Evolutionary conservation across 1,284 basidiomycete genomes (phyloP).

Genomic region (Abortiporus biennis): DNA sequence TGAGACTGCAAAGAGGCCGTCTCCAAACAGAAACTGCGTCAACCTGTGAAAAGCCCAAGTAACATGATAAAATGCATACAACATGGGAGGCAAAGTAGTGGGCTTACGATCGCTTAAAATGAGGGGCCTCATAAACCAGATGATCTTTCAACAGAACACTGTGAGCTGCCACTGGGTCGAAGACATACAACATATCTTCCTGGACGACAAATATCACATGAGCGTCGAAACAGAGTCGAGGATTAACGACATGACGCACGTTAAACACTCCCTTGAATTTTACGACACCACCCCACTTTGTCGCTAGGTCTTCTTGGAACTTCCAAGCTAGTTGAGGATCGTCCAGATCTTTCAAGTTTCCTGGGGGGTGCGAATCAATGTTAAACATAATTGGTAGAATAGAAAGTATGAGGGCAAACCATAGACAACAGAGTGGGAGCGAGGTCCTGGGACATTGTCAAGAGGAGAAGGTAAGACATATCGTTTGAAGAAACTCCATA

Average conservation of each 20-base stretch:
- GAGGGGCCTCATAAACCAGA: slow-evolving; percentile 9
- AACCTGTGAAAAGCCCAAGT: too few relatives aligned
- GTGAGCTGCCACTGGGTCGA: slow-evolving; percentile 11
- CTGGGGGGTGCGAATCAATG: neutral
- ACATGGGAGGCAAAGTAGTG: neutral
- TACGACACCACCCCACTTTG: slow-evolving; percentile 13
- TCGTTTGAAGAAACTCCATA: too few relatives aligned
- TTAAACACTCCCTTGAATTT: slow-evolving; percentile 12
- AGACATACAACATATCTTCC: slow-evolving; percentile 14
- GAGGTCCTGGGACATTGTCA: slow-evolving; percentile 2
- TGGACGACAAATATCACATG: too few relatives aligned
- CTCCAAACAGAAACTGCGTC: too few relatives aligned
- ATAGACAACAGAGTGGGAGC: neutral
- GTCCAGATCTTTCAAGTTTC: too few relatives aligned
- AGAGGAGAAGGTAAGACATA: neutral
- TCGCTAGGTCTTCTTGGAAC: slow-evolving; percentile 8
- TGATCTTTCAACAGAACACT: slow-evolving; percentile 11
- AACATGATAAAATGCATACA: too few relatives aligned
- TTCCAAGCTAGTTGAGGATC: too few relatives aligned
- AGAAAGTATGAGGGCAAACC: neutral
- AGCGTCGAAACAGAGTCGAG: too few relatives aligned
- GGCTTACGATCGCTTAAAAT: neutral
- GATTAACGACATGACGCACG: slow-evolving; percentile 7
- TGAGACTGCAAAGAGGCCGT: too few relatives aligned
- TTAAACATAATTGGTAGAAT: neutral